phyloP scores from a whole-genome alignment of 2,329 filamentous ascomycete genomes.

The Colletotrichum filicis region DNA sequence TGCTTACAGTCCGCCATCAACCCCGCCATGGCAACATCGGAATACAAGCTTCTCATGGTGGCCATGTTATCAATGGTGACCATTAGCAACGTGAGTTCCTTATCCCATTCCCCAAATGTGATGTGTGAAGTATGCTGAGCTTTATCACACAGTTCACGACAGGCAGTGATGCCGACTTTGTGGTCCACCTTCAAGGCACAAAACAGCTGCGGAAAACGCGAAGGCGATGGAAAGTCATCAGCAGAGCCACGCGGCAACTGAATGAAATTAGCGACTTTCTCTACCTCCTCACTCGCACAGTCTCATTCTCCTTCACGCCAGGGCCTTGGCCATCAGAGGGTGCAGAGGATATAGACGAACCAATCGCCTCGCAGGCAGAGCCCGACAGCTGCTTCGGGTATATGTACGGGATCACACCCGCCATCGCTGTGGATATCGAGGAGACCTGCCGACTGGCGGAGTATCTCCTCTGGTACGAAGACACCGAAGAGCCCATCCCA shows the following conservation, averaged over 20 bases:
- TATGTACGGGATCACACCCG: slow-evolving; percentile 11
- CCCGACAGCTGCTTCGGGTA: slow-evolving; percentile 9
- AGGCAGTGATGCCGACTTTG: slow-evolving; percentile 16
- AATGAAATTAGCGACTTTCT: slow-evolving; percentile 22
- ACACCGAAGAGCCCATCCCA: not conserved
- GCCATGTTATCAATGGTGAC: slow-evolving; percentile 6
- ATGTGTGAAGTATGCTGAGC: not conserved
- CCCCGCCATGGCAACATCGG: not conserved
- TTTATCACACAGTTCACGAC: not conserved
- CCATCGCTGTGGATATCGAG: not conserved
- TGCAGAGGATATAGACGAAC: not conserved
- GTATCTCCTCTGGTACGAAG: slow-evolving; percentile 2
- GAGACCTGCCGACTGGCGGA: slow-evolving; percentile 9
- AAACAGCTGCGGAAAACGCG: slow-evolving; percentile 5
- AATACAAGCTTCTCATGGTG: slow-evolving; percentile 16
- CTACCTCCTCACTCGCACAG: not conserved
- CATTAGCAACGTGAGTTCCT: not conserved
- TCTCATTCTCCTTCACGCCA: not conserved
- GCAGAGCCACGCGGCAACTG: not conserved
- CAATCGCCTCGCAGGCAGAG: not conserved
- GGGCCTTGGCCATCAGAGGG: not conserved
- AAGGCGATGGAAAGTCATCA: not conserved
- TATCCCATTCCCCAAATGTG: not conserved
- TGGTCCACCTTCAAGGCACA: slow-evolving; percentile 5
- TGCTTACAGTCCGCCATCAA: not conserved